These are phyloP conservation scores for Eutypella sp. DNA, from an alignment of 2,329 filamentous ascomycete species.

Conservation along the genomic window DNA sequence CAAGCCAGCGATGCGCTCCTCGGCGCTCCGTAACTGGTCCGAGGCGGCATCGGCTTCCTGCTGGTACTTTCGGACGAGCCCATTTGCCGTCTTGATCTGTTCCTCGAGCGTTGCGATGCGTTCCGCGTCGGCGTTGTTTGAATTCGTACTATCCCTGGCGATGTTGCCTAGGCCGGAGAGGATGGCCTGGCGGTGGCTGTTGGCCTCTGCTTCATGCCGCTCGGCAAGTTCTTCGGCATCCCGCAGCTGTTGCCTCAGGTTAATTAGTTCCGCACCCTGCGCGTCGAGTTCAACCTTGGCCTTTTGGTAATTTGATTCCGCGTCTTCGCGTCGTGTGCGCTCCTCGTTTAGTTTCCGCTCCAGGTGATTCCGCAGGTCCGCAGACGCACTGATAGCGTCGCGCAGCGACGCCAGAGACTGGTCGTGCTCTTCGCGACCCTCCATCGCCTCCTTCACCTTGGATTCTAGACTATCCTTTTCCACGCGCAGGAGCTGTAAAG, in stretches of 20 bases:
- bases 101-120: conserved; percentile 70
- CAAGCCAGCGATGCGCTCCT: conserved; percentile 92
- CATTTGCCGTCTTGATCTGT: conserved; percentile 74
- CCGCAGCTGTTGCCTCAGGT: conserved; percentile 65
- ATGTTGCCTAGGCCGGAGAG: conserved; percentile 78
- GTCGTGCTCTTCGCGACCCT: conserved; percentile 64
- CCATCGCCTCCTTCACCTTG: conserved; percentile 62
- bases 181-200: conserved; percentile 77
- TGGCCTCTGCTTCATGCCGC: conserved; percentile 81
- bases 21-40: conserved; percentile 84
- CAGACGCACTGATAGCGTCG: conserved; percentile 72
- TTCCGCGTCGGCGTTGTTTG: conserved; percentile 51
- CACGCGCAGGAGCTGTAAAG: conserved; percentile 70
- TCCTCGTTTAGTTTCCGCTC: conserved; percentile 84
- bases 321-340: conserved; percentile 64
- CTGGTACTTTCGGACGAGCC: conserved; percentile 81
- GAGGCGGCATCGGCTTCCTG: conserved; percentile 80
- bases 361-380: conserved; percentile 68
- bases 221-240: conserved; percentile 87
- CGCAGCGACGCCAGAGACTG: conserved; percentile 70
- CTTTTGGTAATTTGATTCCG: conserved; percentile 71
- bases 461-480: conserved; percentile 75
- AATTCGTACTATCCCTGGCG: conserved; percentile 44
- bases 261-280: conserved; percentile 70
- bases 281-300: conserved; percentile 81